A percentile compares a stretch with the other conserved stretches of the same genome.
Conservation (phyloP, 495 filamentous ascomycete genomes). For the Hyaloscypha finlandica region DNA sequence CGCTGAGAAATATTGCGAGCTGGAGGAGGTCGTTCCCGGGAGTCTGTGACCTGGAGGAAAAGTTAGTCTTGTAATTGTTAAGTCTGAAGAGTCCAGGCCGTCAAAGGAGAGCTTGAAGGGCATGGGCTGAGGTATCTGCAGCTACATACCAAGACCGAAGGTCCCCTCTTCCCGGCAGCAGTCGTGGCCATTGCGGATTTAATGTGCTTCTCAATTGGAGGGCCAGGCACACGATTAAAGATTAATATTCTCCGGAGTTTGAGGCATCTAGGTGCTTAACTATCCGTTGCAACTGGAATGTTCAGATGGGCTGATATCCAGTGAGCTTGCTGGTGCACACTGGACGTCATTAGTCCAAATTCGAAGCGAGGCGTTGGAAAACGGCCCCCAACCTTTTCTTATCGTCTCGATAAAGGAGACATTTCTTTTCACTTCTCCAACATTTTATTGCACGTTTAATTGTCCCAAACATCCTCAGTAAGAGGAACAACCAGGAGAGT, state of each 20-base stretch:
- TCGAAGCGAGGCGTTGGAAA: not conserved
- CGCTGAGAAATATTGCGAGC: conserved; percentile 24
- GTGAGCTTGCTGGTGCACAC: not conserved
- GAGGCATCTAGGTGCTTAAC: not conserved
- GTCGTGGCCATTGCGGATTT: conserved; percentile 22
- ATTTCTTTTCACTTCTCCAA: too few relatives aligned
- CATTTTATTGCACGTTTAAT: too few relatives aligned
- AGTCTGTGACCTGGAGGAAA: conserved; percentile 38
- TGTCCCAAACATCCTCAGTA: too few relatives aligned
- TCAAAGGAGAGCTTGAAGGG: too few relatives aligned
- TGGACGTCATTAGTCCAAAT: not conserved
- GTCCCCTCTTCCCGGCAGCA: conserved; percentile 25
- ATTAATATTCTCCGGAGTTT: not conserved
- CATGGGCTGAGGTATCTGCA: not conserved
- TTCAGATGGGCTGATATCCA: not conserved
- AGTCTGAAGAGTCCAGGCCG: not conserved
- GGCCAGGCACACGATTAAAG: not conserved
- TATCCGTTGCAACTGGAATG: not conserved
- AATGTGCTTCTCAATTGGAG: not conserved
- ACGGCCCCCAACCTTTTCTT: not conserved
- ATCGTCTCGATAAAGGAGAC: not conserved
- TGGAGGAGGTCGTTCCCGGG: conserved; percentile 34
- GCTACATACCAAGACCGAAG: conserved; percentile 31
- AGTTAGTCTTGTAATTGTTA: conserved; percentile 8
- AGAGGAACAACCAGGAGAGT: too few relatives aligned